Base-by-base conservation (phyloP, 2,329 filamentous ascomycete genomes). In the Ambrosiella cleistominuta region DNA sequence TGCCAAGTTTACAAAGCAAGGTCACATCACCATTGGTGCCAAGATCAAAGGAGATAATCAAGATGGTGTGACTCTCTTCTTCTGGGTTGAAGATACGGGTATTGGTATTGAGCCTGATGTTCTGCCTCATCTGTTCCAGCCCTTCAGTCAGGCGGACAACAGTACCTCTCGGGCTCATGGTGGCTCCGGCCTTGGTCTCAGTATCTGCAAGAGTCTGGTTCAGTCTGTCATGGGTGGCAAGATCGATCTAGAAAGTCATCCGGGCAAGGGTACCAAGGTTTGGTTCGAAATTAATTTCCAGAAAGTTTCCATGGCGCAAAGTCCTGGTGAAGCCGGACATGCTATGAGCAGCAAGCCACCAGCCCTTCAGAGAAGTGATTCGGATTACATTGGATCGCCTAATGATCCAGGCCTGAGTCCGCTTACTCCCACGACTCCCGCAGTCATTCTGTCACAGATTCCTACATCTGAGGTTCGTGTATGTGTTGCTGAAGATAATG, bases 401-500 rank as follows among this genome's bases (percentile, higher is more conserved):
- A 49, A 36, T n/a, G 52, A 47, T 7, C n/a, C 52, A 12, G 19
- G 47, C 2, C n/a, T 51, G 11, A 53, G 27, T 19, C 50, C 47
- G 4, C 49, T 56, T 13, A 44, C 59, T 1, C 40, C 56, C 7
- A 27, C 56, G 12, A 35, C 56, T 4, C 35, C 75, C 2, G 76
- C 78, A 60, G 71, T 83, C 19, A 83, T 89, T 66, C 76, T 96
- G 3, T 83, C 83, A 15, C 76, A 77, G 59, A 78, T 96, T 6
- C 81, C 86, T 7, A 82, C 86, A 59, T 81, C 89, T 50, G 76
- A 94, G 58, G 75, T 97, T 37, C 83, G 88, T 38, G 83, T 97
- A 37, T 95, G 89, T 69, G 91, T 97, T 60, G 91, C 91, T 0
- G 91, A 97, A 66, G 91, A 97, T 71, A 96, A 96, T 64, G 80